phyloP scores from a whole-genome alignment of 306 rosid species.

The Prunus dulcis region DNA sequence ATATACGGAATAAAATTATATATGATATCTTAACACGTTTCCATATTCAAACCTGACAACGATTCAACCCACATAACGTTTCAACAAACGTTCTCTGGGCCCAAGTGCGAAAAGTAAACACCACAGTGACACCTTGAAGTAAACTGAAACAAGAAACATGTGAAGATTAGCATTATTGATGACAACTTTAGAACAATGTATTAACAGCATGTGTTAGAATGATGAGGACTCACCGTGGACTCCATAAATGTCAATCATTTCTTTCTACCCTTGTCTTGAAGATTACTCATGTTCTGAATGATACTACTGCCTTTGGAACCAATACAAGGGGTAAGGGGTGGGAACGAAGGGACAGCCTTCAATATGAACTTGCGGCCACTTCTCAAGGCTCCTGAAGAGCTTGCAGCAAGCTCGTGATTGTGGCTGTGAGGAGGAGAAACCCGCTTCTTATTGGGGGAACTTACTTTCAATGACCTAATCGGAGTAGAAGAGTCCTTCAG shows the following conservation, averaged over 20 bases:
- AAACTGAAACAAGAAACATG: conserved; percentile 5
- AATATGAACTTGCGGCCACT: conserved; percentile 51
- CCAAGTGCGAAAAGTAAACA: background rate
- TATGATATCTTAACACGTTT: background rate
- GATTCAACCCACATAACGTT: conserved; percentile 7
- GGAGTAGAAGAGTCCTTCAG: conserved; percentile 46
- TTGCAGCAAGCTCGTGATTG: conserved; percentile 34
- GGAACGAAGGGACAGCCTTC: conserved; percentile 52
- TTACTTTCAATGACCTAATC: conserved; percentile 37
- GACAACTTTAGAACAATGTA: background rate
- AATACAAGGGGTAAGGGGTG: conserved; percentile 57
- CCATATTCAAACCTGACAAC: conserved; percentile 12
- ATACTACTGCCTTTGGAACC: conserved; percentile 24
- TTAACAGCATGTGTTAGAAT: background rate
- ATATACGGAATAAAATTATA: background rate
- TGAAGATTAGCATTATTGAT: background rate
- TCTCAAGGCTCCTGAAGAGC: conserved; percentile 48
- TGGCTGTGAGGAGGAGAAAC: conserved; percentile 64
- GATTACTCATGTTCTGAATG: conserved; percentile 21
- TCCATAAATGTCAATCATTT: conserved; percentile 19
- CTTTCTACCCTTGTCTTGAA: conserved; percentile 18
- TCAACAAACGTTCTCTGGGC: background rate
- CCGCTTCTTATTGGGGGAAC: conserved; percentile 63
- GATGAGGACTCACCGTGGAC: conserved; percentile 7
- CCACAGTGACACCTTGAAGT: background rate